A percentile compares a stretch with the other conserved stretches of the same genome.
Conservation (phyloP, 1,284 basidiomycete species). For the Gomphus bonarii region DNA sequence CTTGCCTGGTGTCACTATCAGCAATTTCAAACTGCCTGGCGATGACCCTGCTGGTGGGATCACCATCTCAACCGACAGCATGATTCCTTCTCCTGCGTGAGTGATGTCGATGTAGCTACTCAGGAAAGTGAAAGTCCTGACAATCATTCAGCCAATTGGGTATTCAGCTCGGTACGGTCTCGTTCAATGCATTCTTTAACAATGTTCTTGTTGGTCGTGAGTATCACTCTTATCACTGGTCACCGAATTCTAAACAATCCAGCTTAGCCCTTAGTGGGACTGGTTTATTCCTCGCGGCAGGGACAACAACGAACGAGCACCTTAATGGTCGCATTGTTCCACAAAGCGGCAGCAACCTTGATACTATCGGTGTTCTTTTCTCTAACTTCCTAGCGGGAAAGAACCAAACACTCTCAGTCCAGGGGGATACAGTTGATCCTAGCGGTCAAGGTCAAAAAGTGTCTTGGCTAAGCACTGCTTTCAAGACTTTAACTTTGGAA, state of each 20-base stretch:
- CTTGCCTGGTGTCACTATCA: conserved; percentile 58
- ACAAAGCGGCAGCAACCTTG: conserved; percentile 42
- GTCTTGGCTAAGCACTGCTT: conserved; percentile 60
- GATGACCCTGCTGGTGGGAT: conserved; percentile 62
- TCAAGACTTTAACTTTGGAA: conserved; percentile 53
- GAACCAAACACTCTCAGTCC: conserved; percentile 51
- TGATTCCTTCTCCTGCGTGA: conserved; percentile 58
- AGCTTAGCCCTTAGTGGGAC: conserved; percentile 37
- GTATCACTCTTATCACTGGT: conserved; percentile 17
- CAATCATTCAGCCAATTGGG: conserved; percentile 41
- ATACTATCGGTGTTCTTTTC: conserved; percentile 54
- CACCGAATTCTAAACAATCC: not conserved
- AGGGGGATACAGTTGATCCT: conserved; percentile 57
- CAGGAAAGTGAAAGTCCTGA: conserved; percentile 10
- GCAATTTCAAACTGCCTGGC: conserved; percentile 56
- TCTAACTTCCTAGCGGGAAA: conserved; percentile 58
- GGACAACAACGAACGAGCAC: conserved; percentile 38
- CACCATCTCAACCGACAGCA: conserved; percentile 54
- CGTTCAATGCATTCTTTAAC: conserved; percentile 54
- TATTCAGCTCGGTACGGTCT: conserved; percentile 61
- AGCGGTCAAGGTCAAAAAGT: conserved; percentile 39
- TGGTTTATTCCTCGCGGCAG: conserved; percentile 43
- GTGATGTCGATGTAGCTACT: conserved; percentile 19
- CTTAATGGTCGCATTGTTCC: conserved; percentile 57
- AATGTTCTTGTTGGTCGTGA: conserved; percentile 44